Base-by-base conservation (phyloP, 2,329 filamentous ascomycete species). In the Monosporascus sp. region DNA sequence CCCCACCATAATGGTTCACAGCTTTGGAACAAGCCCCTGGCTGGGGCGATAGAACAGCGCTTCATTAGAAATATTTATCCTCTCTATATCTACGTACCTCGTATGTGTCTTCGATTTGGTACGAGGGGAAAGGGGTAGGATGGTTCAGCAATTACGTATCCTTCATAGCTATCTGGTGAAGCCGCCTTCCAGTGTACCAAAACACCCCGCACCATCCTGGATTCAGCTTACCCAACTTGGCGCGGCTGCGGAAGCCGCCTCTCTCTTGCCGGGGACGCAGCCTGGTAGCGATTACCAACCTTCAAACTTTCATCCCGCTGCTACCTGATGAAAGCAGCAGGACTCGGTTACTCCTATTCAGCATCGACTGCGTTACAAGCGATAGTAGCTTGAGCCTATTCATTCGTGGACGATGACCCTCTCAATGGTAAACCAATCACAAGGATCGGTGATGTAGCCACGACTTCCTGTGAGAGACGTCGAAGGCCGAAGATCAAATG, bases 391-490 rank as follows among this genome's bases (percentile, higher is more conserved):
- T 42, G 14, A 42, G 14, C 8, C 36, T 11, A 20, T 20, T 38
- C 9, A 20, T 27, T 17, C 5, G 42, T 49, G 37, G 37, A 41
- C 6, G 48, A 24, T 8, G 37, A 25, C 7, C 37, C 27, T 25
- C 48, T 18, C 14, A 41, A 36, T 24, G 8, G 14, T 22, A 49
- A 49, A 31, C 31, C 48, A 25, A 42, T 15, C n/a, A 49, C 48
- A 15, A 41, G 24, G 17, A 49, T 42, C 37, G 48, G 47, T 20
- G 47, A 49, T 25, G 47, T 49, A 49, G 47, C 47, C 7, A 49
- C 47, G 34, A 49, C 27, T 11, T 49, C 47, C 18, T 49, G 47
- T 25, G 47, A 49, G 27, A 25, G 47, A n/a, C 41, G 27, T 15
- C 34, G 37, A 27, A 49, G 34, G 27, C 47, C 36, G 17, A 49